Percentiles rank a stretch among this genome's conserved stretches.
Conservation (phyloP, 1,284 basidiomycete species). For the Trametes pubescens region DNA sequence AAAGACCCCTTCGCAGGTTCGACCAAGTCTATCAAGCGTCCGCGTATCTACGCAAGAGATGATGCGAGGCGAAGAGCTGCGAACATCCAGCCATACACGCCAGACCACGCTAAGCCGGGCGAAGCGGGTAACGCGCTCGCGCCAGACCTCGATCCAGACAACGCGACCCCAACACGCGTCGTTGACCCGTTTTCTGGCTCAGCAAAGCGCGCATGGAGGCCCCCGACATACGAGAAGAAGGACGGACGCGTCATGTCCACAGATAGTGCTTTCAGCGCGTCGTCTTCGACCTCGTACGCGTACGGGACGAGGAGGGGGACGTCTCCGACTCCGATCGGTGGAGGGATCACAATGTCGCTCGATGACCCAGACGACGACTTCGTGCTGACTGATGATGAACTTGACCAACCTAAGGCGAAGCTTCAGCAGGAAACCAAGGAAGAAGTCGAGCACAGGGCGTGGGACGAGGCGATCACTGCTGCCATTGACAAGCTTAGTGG, state of each 20-base stretch:
- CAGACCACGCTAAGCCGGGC: background rate
- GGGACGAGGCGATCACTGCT: constrained; percentile 33
- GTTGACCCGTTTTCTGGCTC: constrained; percentile 34
- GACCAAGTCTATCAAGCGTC: constrained; percentile 37
- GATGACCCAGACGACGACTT: constrained; percentile 20
- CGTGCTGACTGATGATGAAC: constrained; percentile 25
- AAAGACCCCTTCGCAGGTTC: constrained; percentile 41
- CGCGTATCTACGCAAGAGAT: constrained; percentile 36
- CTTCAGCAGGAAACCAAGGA: background rate
- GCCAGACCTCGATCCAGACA: constrained; percentile 8
- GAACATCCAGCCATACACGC: background rate
- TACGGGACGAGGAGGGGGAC: constrained; percentile 1
- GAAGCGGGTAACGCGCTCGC: constrained; percentile 17
- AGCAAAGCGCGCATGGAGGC: constrained; percentile 33
- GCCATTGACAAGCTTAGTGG: constrained; percentile 36
- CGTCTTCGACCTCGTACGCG: constrained; percentile 13
- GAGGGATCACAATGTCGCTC: background rate
- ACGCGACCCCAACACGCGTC: constrained; percentile 28
- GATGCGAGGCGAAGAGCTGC: constrained; percentile 6
- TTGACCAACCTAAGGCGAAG: background rate
- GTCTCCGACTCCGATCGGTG: constrained; percentile 16
- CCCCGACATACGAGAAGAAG: constrained; percentile 35
- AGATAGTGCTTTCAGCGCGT: constrained; percentile 24
- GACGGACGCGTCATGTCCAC: constrained; percentile 15
- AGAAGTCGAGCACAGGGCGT: constrained; percentile 29